Evolutionary conservation across 2,329 filamentous ascomycete genomes (phyloP).

Genomic region (Penicillium sp.): DNA sequence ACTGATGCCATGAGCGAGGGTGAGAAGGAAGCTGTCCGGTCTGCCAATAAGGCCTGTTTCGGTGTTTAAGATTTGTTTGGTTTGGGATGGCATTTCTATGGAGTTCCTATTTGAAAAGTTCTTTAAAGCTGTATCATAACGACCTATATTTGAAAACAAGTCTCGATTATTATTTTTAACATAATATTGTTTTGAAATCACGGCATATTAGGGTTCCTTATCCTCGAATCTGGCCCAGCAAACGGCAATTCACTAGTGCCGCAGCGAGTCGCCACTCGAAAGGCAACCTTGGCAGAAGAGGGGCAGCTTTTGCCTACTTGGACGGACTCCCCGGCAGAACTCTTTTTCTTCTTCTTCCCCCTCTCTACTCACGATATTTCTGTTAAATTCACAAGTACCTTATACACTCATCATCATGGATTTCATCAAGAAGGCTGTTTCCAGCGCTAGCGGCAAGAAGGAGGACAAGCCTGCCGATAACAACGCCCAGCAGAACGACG

Average conservation of each 20-base stretch:
- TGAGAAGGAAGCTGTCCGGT: constrained; percentile 51
- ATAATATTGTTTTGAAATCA: background rate
- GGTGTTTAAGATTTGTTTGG: constrained; percentile 13
- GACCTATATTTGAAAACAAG: background rate
- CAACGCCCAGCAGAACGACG: constrained; percentile 2
- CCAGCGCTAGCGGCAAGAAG: background rate
- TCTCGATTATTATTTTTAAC: background rate
- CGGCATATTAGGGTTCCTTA: background rate
- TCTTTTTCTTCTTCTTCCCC: background rate
- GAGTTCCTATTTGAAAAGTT: background rate
- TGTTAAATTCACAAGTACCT: background rate
- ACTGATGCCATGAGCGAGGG: constrained; percentile 49
- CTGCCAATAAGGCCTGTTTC: constrained; percentile 57
- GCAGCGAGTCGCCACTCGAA: background rate
- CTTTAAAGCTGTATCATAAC: background rate
- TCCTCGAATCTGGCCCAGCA: background rate
- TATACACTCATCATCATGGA: background rate
- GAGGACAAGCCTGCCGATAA: background rate
- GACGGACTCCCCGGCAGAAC: background rate
- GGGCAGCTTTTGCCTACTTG: background rate
- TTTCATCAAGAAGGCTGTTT: constrained; percentile 5
- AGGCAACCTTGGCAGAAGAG: background rate
- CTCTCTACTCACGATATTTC: background rate
- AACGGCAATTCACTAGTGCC: background rate
- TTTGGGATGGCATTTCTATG: background rate